Evolutionary conservation across 2,329 filamentous ascomycete genomes (phyloP).

Genomic region (Trichophyton verrucosum): DNA sequence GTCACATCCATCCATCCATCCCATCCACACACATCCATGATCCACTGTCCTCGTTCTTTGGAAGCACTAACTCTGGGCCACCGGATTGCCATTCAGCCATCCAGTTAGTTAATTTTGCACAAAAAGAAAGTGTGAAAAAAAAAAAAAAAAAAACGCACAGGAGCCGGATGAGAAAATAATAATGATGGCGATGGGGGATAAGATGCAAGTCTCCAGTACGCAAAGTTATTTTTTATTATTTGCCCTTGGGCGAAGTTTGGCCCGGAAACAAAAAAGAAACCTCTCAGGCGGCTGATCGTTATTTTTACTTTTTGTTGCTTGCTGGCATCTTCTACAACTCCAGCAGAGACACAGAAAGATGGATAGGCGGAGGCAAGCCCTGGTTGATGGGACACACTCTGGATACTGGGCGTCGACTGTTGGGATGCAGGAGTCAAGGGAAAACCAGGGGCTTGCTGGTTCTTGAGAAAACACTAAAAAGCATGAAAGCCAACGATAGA

Average conservation of each 20-base stretch:
- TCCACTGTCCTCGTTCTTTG: conserved; percentile 2
- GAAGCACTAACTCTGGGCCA: conserved; percentile 4
- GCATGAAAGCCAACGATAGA: background rate
- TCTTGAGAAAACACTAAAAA: background rate
- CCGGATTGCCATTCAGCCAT: conserved; percentile 5
- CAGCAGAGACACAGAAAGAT: background rate
- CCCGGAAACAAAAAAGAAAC: conserved; percentile 1
- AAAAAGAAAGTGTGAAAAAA: conserved; percentile 4
- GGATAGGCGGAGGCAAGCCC: background rate
- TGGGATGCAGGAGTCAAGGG: background rate
- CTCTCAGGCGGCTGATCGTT: conserved; percentile 4
- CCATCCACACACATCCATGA: conserved; percentile 2
- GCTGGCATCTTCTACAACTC: background rate
- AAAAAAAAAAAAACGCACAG: background rate
- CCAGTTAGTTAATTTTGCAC: conserved; percentile 3
- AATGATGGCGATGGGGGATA: background rate
- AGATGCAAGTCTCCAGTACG: conserved; percentile 2
- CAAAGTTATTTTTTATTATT: conserved; percentile 5
- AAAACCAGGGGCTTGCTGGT: background rate
- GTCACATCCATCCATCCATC: conserved; percentile 4
- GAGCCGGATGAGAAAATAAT: background rate
- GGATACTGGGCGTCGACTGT: background rate
- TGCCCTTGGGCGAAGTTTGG: conserved; percentile 3
- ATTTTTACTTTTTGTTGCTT: conserved; percentile 3
- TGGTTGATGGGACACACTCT: conserved; percentile 2